Percentiles rank a stretch among this genome's conserved stretches.
Evolutionary conservation across 345 rosid species (phyloP).

Genomic region (Brassica incana): DNA sequence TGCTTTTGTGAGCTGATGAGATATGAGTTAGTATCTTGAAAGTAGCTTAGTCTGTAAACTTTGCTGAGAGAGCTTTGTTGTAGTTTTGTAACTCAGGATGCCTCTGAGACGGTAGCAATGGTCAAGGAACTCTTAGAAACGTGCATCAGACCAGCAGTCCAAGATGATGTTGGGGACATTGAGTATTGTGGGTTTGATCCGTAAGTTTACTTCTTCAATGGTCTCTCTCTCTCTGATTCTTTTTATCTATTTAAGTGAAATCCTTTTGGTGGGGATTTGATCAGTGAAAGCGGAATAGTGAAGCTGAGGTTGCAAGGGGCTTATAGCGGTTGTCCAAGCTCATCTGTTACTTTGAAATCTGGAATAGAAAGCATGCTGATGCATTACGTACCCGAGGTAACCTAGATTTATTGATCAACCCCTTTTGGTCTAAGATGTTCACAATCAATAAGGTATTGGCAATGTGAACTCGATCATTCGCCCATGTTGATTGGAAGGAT

Average conservation of each 20-base stretch:
- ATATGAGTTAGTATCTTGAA: background rate
- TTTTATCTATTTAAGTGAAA: background rate
- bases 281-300: constrained; percentile 82
- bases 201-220: constrained; percentile 48
- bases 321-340: constrained; percentile 98
- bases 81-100: constrained; percentile 52
- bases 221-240: background rate
- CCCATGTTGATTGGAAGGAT: no score
- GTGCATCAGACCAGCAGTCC: constrained; percentile 94
- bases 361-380: constrained; percentile 99
- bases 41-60: background rate
- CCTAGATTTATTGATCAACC: no score
- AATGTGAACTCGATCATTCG: no score
- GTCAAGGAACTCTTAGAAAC: constrained; percentile 93
- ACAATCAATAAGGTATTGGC: no score
- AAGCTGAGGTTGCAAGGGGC: constrained; percentile 96
- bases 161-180: constrained; percentile 97
- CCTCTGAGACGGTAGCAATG: constrained; percentile 95
- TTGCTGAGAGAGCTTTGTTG: background rate
- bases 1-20: background rate
- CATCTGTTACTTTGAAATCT: constrained; percentile 92
- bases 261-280: background rate
- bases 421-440: no score
- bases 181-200: constrained; percentile 82
- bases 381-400: constrained; percentile 97